Evolutionary conservation across 2,329 filamentous ascomycete species (phyloP), one percentile per base, ranked within the genome.

Genomic region (Hymenoscyphus fructigenus): DNA sequence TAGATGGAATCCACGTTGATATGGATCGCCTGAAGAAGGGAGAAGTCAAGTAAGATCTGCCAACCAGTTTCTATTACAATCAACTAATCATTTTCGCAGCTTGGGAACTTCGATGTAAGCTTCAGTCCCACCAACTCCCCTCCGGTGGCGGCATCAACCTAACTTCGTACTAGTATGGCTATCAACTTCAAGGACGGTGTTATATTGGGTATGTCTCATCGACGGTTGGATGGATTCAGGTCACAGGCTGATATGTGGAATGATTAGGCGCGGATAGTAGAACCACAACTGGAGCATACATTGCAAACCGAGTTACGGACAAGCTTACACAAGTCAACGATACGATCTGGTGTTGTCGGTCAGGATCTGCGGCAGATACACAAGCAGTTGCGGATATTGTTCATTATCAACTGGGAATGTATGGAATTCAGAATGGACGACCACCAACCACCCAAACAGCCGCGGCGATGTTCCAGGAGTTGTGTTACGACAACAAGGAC

Each of bases 341-440:
- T 80, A 98, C 94, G 66, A 98, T 99, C 80, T 99, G 95, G 95
- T 99, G 95, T 83, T 99, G 95, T 83, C 90, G 95, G 75, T 98
- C 95, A 67, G 95, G 95, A 60, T 99, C 95, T 29, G 95, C 95
- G 36, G 95, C 95, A 71, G 95, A 99, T 77, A 99, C 95, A 66
- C 95, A 99, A 81, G 95, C 95, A 59, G 93, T 99, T 59, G 95
- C 95, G 66, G 95, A 99, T 76, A 97, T 99, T 74, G 95, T 99
- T 53, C 92, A 96, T 77, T 97, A 98, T 79, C 92, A 99, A 78
- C 85, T 99, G 61, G 91, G 92, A 73, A 88, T 97, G 81, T 98
- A 96, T 79, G 90, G 91, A 69, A 91, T 96, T 81, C 87, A 87
- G 73, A 97, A 97, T 79, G 89, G 93, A 76, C 92, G 94, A 82